phyloP scores from a whole-genome alignment of 75 land plant species.

The Adiantum capillusveneris region DNA sequence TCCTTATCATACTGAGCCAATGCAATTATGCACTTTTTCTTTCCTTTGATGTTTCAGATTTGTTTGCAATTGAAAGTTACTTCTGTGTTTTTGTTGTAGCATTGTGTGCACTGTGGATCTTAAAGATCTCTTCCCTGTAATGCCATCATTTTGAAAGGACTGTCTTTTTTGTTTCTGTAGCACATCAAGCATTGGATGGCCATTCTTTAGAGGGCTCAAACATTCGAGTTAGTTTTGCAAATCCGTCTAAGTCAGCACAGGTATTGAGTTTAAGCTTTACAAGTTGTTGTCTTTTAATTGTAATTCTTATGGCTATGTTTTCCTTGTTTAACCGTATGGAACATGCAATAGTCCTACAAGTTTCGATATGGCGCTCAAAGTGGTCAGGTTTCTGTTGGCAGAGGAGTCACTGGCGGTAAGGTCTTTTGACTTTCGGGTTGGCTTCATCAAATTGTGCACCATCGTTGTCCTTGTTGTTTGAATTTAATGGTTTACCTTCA shows the following conservation, averaged over 20 bases:
- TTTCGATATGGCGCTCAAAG: slow-evolving; percentile 2
- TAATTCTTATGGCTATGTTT: not conserved
- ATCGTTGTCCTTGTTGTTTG: not conserved
- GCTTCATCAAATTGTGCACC: not conserved
- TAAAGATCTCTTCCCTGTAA: too few species aligned
- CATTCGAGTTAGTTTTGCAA: slow-evolving; percentile 29
- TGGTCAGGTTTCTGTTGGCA: not conserved
- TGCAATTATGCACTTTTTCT: too few species aligned
- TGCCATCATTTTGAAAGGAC: too few species aligned
- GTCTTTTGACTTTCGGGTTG: not conserved
- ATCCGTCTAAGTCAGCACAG: slow-evolving; percentile 31
- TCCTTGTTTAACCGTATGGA: too few species aligned
- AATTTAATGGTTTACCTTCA: not conserved
- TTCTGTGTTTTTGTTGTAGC: too few species aligned
- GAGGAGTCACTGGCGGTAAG: not conserved
- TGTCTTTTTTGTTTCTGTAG: too few species aligned
- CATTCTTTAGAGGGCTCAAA: slow-evolving; percentile 14
- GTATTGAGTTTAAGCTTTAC: too few species aligned
- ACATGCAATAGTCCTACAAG: slow-evolving; percentile 8
- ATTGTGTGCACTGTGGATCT: too few species aligned
- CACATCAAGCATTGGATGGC: slow-evolving; percentile 29
- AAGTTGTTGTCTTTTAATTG: too few species aligned
- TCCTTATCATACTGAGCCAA: too few species aligned
- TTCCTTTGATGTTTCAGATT: too few species aligned
- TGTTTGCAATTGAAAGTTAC: too few species aligned